Conservation (phyloP, 108 stramenopile species). For the Mediolabrus comicus region DNA sequence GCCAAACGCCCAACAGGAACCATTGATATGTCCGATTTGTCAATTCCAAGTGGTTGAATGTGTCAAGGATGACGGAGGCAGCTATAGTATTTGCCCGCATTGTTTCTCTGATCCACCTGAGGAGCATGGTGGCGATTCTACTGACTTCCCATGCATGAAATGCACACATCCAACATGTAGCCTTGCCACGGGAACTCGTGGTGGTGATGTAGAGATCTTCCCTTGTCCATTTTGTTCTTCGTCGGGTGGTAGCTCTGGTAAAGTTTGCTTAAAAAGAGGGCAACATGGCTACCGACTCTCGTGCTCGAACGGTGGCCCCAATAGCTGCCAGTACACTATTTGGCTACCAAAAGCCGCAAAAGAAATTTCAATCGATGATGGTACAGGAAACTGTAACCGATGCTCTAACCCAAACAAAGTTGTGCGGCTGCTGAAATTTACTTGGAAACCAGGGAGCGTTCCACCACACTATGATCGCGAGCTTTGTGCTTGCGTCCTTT, state of each 20-base stretch:
- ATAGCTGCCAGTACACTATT: conserved; percentile 63
- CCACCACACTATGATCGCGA: conserved; percentile 73
- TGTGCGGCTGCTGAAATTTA: conserved; percentile 67
- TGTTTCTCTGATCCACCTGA: conserved; percentile 74
- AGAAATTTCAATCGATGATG: conserved; percentile 47
- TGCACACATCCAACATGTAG: conserved; percentile 75
- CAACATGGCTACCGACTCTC: conserved; percentile 59
- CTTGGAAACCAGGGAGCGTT: conserved; percentile 80
- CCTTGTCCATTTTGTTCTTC: conserved; percentile 75
- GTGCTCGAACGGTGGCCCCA: conserved; percentile 60
- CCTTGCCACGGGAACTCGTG: conserved; percentile 64
- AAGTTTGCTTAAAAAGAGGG: conserved; percentile 56
- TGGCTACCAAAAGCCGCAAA: conserved; percentile 69
- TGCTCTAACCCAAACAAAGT: conserved; percentile 50
- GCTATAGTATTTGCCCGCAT: conserved; percentile 76
- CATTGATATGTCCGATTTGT: conserved; percentile 79
- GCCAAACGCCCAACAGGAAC: conserved; percentile 43
- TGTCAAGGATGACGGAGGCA: conserved; percentile 61
- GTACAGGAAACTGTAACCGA: conserved; percentile 34
- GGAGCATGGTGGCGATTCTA: conserved; percentile 63
- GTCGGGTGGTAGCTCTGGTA: conserved; percentile 31
- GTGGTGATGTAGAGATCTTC: conserved; percentile 69
- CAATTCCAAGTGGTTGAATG: conserved; percentile 72
- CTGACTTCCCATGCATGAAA: conserved; percentile 71
- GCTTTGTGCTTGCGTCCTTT: conserved; percentile 67